These are phyloP conservation scores for Aspergillus ibericus DNA, from an alignment of 2,329 filamentous ascomycete species.

Conservation along the genomic window DNA sequence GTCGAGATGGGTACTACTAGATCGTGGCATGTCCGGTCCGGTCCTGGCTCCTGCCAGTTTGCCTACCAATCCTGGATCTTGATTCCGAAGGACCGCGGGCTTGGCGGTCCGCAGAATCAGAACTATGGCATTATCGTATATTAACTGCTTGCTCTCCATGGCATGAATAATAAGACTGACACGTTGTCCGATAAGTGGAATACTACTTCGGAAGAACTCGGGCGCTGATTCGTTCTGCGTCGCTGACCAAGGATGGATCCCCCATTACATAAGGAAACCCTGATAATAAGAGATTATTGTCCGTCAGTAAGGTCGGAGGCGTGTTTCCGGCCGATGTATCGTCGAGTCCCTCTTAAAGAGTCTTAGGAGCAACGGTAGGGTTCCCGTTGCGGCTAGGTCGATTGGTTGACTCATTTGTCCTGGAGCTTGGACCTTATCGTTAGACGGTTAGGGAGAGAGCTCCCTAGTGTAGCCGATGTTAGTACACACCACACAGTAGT, in stretches of 20 bases:
- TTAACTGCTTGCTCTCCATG: not conserved
- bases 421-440: not conserved
- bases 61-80: not conserved
- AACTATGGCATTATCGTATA: not conserved
- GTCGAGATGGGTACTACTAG: no score
- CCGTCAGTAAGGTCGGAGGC: not conserved
- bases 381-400: not conserved
- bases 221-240: not conserved
- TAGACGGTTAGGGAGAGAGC: not conserved
- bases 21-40: not conserved
- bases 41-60: not conserved
- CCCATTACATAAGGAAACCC: not conserved
- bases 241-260: not conserved
- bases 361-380: not conserved
- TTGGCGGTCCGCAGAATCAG: not conserved
- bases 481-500: no score
- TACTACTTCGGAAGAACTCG: not conserved
- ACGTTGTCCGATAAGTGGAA: conserved; percentile 2
- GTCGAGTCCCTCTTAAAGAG: no score
- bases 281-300: not conserved
- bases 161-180: conserved; percentile 1
- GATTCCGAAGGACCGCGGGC: not conserved
- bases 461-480: not conserved
- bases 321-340: no score
- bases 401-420: not conserved